phyloP scores from a whole-genome alignment of 2,329 filamentous ascomycete genomes.

The Aspergillus sp. region DNA sequence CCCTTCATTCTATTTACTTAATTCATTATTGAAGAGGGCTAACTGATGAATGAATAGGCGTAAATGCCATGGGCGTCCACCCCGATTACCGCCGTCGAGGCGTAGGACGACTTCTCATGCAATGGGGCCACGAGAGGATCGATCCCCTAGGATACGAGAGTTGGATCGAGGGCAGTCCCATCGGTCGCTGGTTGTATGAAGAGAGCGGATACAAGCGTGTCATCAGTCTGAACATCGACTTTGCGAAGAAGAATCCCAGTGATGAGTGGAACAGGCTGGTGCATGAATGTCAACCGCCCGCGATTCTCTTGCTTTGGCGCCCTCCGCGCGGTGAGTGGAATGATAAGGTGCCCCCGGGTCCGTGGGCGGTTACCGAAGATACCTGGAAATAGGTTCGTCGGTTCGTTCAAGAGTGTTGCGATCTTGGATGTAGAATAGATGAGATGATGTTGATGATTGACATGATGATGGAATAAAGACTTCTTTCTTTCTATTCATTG shows the following conservation, averaged over 20 bases:
- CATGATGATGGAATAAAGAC: not conserved
- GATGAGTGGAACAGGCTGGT: conserved; percentile 19
- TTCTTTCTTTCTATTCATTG: no score
- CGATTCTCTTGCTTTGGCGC: conserved; percentile 20
- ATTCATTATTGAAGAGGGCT: not conserved
- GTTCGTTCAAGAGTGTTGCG: not conserved
- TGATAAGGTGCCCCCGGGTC: conserved; percentile 17
- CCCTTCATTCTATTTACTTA: not conserved
- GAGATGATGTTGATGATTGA: not conserved
- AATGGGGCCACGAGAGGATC: conserved; percentile 21
- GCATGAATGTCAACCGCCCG: conserved; percentile 20
- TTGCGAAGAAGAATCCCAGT: conserved; percentile 19
- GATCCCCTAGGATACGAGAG: conserved; percentile 21
- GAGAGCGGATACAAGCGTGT: conserved; percentile 18
- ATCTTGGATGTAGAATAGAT: not conserved
- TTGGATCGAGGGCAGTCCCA: conserved; percentile 19
- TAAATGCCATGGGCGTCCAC: conserved; percentile 22
- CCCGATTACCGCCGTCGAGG: conserved; percentile 18
- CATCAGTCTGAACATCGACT: conserved; percentile 16
- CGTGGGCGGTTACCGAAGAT: conserved; percentile 18
- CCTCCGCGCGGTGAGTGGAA: conserved; percentile 20
- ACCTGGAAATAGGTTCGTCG: conserved; percentile 11
- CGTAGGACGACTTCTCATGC: conserved; percentile 18
- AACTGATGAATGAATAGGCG: not conserved
- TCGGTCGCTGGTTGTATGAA: conserved; percentile 20